Evolutionary conservation across 495 filamentous ascomycete species (phyloP).

Genomic region (Staphylotrichum longicolle): DNA sequence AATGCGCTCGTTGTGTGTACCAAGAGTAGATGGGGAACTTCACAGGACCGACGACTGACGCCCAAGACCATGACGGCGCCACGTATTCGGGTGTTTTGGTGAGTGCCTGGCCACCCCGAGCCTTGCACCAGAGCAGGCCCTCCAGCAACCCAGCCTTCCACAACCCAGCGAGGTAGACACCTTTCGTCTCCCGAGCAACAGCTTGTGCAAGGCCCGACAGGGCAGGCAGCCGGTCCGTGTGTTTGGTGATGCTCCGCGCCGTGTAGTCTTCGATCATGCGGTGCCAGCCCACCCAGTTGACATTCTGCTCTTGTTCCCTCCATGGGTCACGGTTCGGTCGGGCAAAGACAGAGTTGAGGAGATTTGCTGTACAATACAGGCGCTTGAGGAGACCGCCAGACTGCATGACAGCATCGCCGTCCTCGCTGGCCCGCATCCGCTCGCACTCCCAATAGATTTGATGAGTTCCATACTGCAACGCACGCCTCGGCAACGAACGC

Average conservation of each 20-base stretch:
- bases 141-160: constrained; percentile 31
- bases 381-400: constrained; percentile 17
- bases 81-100: constrained; percentile 13
- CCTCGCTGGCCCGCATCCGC: constrained; percentile 21
- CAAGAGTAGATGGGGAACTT: constrained; percentile 27
- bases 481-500: constrained; percentile 29
- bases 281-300: constrained; percentile 30
- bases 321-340: background rate
- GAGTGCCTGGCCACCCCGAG: constrained; percentile 13
- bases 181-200: constrained; percentile 15
- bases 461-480: constrained; percentile 26
- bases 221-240: constrained; percentile 37
- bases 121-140: constrained; percentile 30
- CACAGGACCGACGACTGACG: constrained; percentile 31
- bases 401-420: constrained; percentile 23
- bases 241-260: constrained; percentile 27
- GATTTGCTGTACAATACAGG: constrained; percentile 18
- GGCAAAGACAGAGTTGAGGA: constrained; percentile 16
- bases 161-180: constrained; percentile 29
- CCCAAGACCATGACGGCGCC: constrained; percentile 44
- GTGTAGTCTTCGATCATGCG: constrained; percentile 32
- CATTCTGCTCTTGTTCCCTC: background rate
- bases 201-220: constrained; percentile 34
- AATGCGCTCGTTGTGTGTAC: constrained; percentile 17
- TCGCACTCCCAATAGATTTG: constrained; percentile 38